phyloP scores from a whole-genome alignment of 1,284 basidiomycete genomes.

The Leccinum angustisporum region DNA sequence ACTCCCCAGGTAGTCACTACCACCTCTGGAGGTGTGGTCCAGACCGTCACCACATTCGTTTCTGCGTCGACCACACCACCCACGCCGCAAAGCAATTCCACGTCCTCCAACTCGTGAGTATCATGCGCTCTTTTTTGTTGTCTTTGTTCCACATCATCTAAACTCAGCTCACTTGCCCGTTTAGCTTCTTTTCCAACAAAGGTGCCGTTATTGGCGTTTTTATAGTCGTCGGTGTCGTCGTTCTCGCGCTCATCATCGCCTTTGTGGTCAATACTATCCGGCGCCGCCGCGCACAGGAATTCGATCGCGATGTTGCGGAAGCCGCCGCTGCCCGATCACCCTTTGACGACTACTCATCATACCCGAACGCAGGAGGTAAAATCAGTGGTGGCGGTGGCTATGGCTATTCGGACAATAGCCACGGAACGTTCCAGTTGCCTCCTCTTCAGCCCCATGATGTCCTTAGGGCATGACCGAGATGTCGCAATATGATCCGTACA shows the following conservation, averaged over 20 bases:
- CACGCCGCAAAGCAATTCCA: background rate
- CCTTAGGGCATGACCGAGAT: slow-evolving; percentile 56
- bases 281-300: slow-evolving; percentile 58
- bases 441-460: slow-evolving; percentile 41
- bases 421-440: slow-evolving; percentile 60
- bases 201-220: slow-evolving; percentile 71
- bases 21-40: slow-evolving; percentile 1
- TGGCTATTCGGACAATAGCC: slow-evolving; percentile 59
- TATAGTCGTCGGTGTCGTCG: slow-evolving; percentile 63
- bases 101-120: slow-evolving; percentile 29
- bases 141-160: background rate
- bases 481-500: slow-evolving; percentile 38
- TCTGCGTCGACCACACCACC: background rate
- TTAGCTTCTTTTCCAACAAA: slow-evolving; percentile 69
- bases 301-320: slow-evolving; percentile 68
- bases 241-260: slow-evolving; percentile 49
- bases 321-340: slow-evolving; percentile 56
- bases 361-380: slow-evolving; percentile 30
- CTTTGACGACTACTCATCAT: slow-evolving; percentile 38
- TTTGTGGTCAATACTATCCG: slow-evolving; percentile 50
- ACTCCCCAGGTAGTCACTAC: slow-evolving; percentile 14
- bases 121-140: background rate
- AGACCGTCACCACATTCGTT: slow-evolving; percentile 13
- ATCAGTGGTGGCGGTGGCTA: slow-evolving; percentile 22
- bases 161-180: slow-evolving; percentile 11